These are phyloP conservation scores for Penicillium digitatum DNA, from an alignment of 2,329 filamentous ascomycete genomes.

Conservation along the genomic window DNA sequence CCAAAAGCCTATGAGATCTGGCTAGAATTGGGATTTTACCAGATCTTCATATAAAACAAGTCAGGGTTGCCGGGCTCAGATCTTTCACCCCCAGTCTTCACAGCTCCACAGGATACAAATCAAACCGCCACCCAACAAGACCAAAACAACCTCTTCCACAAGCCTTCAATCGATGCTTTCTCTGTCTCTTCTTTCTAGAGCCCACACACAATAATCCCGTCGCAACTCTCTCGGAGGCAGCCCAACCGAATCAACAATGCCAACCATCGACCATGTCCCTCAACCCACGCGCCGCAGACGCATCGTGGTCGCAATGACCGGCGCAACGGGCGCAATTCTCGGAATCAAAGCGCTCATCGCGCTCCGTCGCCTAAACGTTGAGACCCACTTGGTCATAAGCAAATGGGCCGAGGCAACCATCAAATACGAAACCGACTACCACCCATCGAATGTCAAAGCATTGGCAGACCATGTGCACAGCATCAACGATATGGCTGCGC, in stretches of 20 bases:
- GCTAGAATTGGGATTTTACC: neutral
- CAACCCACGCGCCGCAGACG: constrained; percentile 6
- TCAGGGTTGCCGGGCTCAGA: neutral
- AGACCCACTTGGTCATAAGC: constrained; percentile 49
- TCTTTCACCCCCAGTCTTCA: neutral
- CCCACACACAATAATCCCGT: neutral
- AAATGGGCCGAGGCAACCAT: constrained; percentile 50
- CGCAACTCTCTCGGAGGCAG: neutral
- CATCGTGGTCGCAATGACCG: constrained; percentile 50
- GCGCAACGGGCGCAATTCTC: constrained; percentile 47
- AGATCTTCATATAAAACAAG: neutral
- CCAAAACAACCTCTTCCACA: neutral
- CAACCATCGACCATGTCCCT: neutral
- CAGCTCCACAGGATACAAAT: neutral
- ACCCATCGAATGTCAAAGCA: constrained; percentile 34
- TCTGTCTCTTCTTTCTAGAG: neutral
- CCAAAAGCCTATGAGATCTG: too few relatives aligned
- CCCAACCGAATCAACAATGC: neutral
- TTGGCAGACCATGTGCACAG: constrained; percentile 41
- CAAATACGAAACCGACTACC: constrained; percentile 47
- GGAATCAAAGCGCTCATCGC: constrained; percentile 43
- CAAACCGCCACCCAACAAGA: neutral
- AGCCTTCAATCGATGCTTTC: neutral
- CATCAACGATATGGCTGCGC: constrained; percentile 45
- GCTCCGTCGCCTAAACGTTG: constrained; percentile 44